phyloP scores from a whole-genome alignment of 495 filamentous ascomycete species.

The Talaromyces nanjingensis region DNA sequence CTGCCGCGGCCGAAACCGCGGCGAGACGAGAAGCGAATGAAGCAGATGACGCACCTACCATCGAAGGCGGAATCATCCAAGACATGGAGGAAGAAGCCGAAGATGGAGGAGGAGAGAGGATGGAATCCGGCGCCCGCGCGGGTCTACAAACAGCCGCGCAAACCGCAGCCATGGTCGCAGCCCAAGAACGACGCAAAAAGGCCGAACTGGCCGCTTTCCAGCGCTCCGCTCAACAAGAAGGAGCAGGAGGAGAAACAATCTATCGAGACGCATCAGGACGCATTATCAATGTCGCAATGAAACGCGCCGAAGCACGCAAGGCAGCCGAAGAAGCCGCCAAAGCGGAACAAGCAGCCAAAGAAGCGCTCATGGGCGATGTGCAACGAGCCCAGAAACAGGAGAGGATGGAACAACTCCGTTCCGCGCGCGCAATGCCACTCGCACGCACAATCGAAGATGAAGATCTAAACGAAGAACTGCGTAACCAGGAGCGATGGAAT shows the following conservation, averaged over 20 bases:
- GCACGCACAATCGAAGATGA: slow-evolving; percentile 75
- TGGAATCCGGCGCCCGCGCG: slow-evolving; percentile 80
- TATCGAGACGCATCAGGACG: slow-evolving; percentile 91
- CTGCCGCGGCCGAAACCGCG: slow-evolving; percentile 57
- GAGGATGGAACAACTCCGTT: slow-evolving; percentile 55
- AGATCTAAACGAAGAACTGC: slow-evolving; percentile 76
- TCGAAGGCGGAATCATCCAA: slow-evolving; percentile 17
- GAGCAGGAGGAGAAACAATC: slow-evolving; percentile 60
- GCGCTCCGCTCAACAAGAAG: slow-evolving; percentile 18
- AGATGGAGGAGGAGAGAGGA: slow-evolving; percentile 31
- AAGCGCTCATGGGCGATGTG: slow-evolving; percentile 74
- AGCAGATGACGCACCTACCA: slow-evolving; percentile 38
- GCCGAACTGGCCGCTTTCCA: slow-evolving; percentile 28
- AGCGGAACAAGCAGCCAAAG: slow-evolving; percentile 52
- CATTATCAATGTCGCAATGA: slow-evolving; percentile 85
- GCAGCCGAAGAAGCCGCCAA: slow-evolving; percentile 63
- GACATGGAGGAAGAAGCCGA: slow-evolving; percentile 13
- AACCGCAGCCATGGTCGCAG: slow-evolving; percentile 69
- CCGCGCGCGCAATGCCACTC: slow-evolving; percentile 73
- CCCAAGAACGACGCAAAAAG: slow-evolving; percentile 50
- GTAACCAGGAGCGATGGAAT: slow-evolving; percentile 72
- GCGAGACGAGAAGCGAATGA: slow-evolving; percentile 29
- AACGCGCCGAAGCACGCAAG: slow-evolving; percentile 72
- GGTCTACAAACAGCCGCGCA: slow-evolving; percentile 78
- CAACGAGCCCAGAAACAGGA: slow-evolving; percentile 53